Evolutionary conservation across 2,329 filamentous ascomycete species (phyloP), one percentile per base, ranked within the genome.

Genomic region (Thermothelomyces thermophilus): DNA sequence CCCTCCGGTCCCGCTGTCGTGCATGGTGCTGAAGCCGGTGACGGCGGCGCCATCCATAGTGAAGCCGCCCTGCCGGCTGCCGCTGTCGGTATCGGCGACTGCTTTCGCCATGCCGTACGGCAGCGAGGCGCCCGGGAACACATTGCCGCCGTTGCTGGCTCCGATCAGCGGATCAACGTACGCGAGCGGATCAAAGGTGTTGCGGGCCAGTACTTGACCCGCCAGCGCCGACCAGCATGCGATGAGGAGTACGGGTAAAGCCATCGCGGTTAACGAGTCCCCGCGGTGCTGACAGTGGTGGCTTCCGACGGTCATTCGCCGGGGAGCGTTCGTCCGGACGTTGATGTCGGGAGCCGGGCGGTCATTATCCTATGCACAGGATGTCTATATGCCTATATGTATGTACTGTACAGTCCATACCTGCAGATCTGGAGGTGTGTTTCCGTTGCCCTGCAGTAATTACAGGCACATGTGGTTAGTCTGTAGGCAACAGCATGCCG

Each of bases 1-100:
- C 7, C 73, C 72, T 19, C 79, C 79, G 0, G 77, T 81, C 1
- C 78, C 78, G 2, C 74, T 77, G 59, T 82, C 79, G 60, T 81
- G 78, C 68, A 81, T 70, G 33, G 74, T 70, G 11, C 74, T 77
- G 63, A 80, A 82, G 13, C 79, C 80, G 4, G 70, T 72, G 31
- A 81, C 71, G 1, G 68, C 65, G 16, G 65, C 65, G 37, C 66
- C 68, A 46, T 80, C 75, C 5, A 77, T 69, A 0, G 75, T 73
- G 60, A 80, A 82, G 9, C 77, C 77, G 24, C 77, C 77, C 57
- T 80, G 77, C 48, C 77, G 79, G 54, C 74, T 77, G 17, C 63
- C 63, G 50, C 69, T 72, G 56, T 68, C 73, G 14, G 75, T 77
- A 57, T 83, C 79, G 41, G 79, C 73, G 3, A 77, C 75, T 16